Base-by-base conservation (phyloP, 2,329 filamentous ascomycete genomes). In the Stachybotrys elegans region DNA sequence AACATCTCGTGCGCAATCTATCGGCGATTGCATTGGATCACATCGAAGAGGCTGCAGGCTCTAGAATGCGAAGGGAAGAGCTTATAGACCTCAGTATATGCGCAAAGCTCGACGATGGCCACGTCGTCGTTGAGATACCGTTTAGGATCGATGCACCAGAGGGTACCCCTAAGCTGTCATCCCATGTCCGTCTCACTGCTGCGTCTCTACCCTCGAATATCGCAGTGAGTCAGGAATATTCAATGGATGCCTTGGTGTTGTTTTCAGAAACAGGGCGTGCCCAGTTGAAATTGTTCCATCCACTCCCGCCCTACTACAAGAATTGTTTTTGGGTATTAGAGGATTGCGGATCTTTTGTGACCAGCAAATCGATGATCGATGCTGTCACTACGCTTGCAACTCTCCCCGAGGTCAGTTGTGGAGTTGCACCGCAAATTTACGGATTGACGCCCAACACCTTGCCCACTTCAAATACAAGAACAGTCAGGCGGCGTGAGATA, bases 341-440 rank as follows among this genome's bases (percentile, higher is more conserved):
- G 14, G 47, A 62, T 34, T 71, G 63, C 40, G 67, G 68, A 0
- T 65, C 66, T 0, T 71, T 69, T 43, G 61, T 66, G n/a, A 71
- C 63, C 1, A 53, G 57, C 20, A 68, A 67, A 46, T 61, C 63
- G 2, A 65, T 64, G 49, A 52, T 68, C 0, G 65, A 70, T 43
- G 65, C 67, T 2, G 49, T 69, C 3, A 56, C 48, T 3, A 42
- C 51, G 3, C 58, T 71, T 23, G 58, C 59, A 8, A 54, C 45
- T 0, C 34, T 57, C 14, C 52, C 53, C 2, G 54, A 63, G 29
- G 49, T 56, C 2, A 61, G 54, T 34, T 71, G 67, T 42, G 51
- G 47, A 6, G 52, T 71, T 14, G 57, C 60, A 13, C n/a, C n/a
- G n/a, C n/a, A n/a, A n/a, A n/a, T n/a, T n/a, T n/a, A n/a, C n/a